Conservation (phyloP, 164 flowering plant species). For the Protea cynaroides region DNA sequence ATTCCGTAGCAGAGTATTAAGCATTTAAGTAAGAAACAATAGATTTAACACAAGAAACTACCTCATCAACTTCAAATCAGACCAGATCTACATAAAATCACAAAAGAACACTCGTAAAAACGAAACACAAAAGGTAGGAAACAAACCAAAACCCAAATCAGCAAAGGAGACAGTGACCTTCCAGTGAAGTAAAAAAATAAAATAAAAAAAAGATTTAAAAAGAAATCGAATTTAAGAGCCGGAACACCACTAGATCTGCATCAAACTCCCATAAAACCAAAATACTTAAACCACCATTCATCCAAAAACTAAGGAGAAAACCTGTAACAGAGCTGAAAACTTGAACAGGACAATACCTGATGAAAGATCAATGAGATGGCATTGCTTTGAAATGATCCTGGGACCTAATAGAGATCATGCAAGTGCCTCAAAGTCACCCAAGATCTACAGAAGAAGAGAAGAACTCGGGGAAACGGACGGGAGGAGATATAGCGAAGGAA, state of each 20-base stretch:
- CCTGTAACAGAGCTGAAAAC: no score
- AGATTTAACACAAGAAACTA: neutral
- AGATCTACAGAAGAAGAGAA: no score
- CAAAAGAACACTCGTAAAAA: neutral
- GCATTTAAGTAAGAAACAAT: neutral
- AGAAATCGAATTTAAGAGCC: neutral
- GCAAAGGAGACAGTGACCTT: neutral
- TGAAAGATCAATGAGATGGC: no score
- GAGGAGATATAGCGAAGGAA: no score
- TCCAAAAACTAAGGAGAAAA: neutral
- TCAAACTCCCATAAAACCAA: neutral
- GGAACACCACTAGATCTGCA: neutral
- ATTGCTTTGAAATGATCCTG: no score
- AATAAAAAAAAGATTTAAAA: neutral
- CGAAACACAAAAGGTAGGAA: neutral
- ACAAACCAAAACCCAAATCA: neutral
- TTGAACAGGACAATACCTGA: no score
- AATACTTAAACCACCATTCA: neutral
- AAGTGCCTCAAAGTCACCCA: no score
- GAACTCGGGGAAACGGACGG: no score
- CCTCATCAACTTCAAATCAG: neutral
- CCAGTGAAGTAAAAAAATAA: no score
- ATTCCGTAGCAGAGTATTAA: neutral
- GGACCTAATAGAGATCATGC: no score
- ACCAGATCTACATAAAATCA: slow-evolving; percentile 1